Conservation (phyloP, 805 yeast species). For the Saccharomyces kudriavzevii region DNA sequence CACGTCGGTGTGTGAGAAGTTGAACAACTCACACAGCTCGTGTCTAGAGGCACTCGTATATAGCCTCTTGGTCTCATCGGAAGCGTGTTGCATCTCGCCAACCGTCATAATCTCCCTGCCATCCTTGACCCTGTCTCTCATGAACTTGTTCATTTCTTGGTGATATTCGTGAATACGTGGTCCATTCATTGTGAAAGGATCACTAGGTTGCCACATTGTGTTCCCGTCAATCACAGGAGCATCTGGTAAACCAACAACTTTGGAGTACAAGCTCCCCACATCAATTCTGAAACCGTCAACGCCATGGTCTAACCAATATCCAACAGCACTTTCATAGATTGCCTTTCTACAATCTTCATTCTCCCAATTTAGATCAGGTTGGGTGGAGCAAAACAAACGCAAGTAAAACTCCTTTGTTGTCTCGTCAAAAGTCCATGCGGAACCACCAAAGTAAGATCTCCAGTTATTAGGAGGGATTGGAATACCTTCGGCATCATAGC, state of each 20-base stretch:
- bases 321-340: constrained; percentile 39
- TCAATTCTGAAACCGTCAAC: constrained; percentile 54
- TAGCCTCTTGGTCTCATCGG: constrained; percentile 36
- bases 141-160: constrained; percentile 37
- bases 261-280: constrained; percentile 45
- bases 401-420: constrained; percentile 46
- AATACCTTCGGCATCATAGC: constrained; percentile 38
- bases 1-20: constrained; percentile 30
- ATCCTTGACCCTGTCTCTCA: constrained; percentile 30
- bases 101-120: constrained; percentile 49
- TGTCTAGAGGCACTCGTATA: constrained; percentile 34
- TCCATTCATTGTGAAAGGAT: constrained; percentile 33
- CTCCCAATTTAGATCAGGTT: constrained; percentile 59
- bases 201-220: constrained; percentile 35
- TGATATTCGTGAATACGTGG: constrained; percentile 53
- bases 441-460: constrained; percentile 43
- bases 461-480: constrained; percentile 54
- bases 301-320: constrained; percentile 48
- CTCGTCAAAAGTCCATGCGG: constrained; percentile 52
- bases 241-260: constrained; percentile 38
- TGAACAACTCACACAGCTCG: constrained; percentile 37
- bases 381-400: constrained; percentile 44
- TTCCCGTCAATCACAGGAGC: constrained; percentile 41
- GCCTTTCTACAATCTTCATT: constrained; percentile 29
- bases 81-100: constrained; percentile 44